Base-by-base conservation (phyloP, 2,329 filamentous ascomycete genomes). In the Colletotrichum abscissum region DNA sequence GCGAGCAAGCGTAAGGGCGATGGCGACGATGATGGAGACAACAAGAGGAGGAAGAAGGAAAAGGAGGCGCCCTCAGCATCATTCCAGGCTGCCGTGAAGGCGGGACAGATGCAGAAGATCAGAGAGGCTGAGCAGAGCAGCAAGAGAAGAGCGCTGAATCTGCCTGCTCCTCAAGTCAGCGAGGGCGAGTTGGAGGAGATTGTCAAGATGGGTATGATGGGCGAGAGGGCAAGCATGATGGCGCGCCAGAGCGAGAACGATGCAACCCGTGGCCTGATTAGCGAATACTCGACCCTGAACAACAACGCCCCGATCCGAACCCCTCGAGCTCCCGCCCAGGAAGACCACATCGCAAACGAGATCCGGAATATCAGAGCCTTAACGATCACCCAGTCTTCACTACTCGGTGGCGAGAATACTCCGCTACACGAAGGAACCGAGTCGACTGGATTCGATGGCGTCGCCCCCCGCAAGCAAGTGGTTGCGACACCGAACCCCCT, bases 171-270 rank as follows among this genome's bases (percentile, higher is more conserved):
- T 9, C 97, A 99, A 84, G 95, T 99, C 78, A 92, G 94, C 81
- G 97, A 99, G 79, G 89, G 91, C 56, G 97, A 99, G 83, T 87
- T 99, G 72, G 97, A 99, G 80, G 95, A 98, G 77, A 98, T 99
- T 79, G 95, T 99, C 76, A 99, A 99, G 86, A 97, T 98, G 95
- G 96, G 97, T 57, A 94, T 97, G 89, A 91, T 95, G 73, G 97
- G 96, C 49, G 95, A 98, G 79, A 92, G 93, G 64, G 97, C 97
- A 56, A 95, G 92, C 78, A 86, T 88, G 75, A 87, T 94, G 81
- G 94, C 94, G 5, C 90, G 90, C 57, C 91, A 92, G 66, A 93
- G 94, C 80, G 95, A 98, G 73, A 97, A 95, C 76, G 91, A 95
- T 79, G 91, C 94, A 65, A 97, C 95, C 0, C 91, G 93, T 76